Evolutionary conservation across 345 rosid genomes (phyloP), one percentile per base, ranked within the genome.

Genomic region (Cochlearia excelsa): DNA sequence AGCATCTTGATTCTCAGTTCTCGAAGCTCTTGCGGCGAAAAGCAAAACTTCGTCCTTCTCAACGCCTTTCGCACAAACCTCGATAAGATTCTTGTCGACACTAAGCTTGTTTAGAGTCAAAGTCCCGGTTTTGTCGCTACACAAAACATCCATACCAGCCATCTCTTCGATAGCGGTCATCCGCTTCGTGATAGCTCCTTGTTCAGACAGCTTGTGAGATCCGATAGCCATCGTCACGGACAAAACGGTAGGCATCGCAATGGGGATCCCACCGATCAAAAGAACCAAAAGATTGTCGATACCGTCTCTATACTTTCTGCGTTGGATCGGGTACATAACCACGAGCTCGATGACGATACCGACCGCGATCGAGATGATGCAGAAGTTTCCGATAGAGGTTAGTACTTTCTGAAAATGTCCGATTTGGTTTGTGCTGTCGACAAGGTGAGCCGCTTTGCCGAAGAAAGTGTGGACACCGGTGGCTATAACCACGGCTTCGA

Each of bases 191-290:
- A 73, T 73, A 55, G 77, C 77, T 37, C 77, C 77, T 62, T 73
- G 77, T 51, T 73, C 61, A 46, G 77, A 67, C 49, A 73, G 27
- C 66, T 73, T 73, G 47, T 73, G 77, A 61, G 77, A 73, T 46
- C 72, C 72, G 31, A 73, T 73, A 73, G 77, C 77, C 77, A 73
- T 73, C 44, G 73, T 61, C 42, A 67, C 82, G 28, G 98, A 91
- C 78, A 91, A 91, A 65, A 91, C 98, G 0, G 98, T 91, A 5
- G 96, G 96, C 96, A 91, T 88, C 58, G 98, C 98, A 61, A 91
- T 91, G 38, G 98, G 98, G 76, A 91, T 91, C 69, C 96, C 98
- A 69, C 98, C 98, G 34, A 86, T 91, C 58, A 91, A 87, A 57
- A 91, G 76, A 67, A 88, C 96, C 3, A 86, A 80, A 59, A 91